These are phyloP conservation scores for Penicillium digitatum DNA, from an alignment of 2,329 filamentous ascomycete genomes.

Conservation along the genomic window DNA sequence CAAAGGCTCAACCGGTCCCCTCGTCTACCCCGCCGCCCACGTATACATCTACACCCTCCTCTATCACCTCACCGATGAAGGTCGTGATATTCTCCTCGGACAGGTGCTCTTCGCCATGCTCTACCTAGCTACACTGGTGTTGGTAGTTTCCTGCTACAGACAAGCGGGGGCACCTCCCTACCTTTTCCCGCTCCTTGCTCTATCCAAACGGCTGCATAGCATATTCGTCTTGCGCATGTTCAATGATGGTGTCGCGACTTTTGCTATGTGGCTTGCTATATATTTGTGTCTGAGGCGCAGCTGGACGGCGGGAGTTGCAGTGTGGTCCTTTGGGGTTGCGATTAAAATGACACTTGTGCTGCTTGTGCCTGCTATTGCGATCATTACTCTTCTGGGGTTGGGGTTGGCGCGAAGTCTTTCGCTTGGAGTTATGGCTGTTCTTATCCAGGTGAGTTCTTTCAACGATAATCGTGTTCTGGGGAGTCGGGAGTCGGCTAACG, in stretches of 20 bases:
- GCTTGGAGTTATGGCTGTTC: constrained; percentile 66
- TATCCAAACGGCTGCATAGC: constrained; percentile 90
- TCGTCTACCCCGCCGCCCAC: constrained; percentile 92
- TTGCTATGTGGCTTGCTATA: constrained; percentile 80
- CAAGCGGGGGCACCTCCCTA: constrained; percentile 63
- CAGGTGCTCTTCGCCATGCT: constrained; percentile 77
- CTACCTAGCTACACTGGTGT: constrained; percentile 69
- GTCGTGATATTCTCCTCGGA: constrained; percentile 71
- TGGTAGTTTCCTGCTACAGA: constrained; percentile 78
- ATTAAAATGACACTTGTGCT: constrained; percentile 93
- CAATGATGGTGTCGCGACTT: constrained; percentile 86
- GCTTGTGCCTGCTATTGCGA: constrained; percentile 72
- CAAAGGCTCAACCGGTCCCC: constrained; percentile 80
- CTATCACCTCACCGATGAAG: constrained; percentile 71
- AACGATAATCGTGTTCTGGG: neutral
- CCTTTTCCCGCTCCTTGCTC: constrained; percentile 75
- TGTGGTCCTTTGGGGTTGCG: constrained; percentile 76
- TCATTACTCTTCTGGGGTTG: constrained; percentile 69
- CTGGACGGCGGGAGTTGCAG: constrained; percentile 69
- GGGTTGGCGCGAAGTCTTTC: constrained; percentile 64
- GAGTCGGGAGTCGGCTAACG: neutral
- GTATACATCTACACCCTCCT: constrained; percentile 84
- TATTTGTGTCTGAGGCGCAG: constrained; percentile 68
- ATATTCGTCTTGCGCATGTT: constrained; percentile 90
- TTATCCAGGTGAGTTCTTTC: constrained; percentile 64